Conservation (phyloP, 1,139 yeast species). For the Blastobotrys arbuscula region DNA sequence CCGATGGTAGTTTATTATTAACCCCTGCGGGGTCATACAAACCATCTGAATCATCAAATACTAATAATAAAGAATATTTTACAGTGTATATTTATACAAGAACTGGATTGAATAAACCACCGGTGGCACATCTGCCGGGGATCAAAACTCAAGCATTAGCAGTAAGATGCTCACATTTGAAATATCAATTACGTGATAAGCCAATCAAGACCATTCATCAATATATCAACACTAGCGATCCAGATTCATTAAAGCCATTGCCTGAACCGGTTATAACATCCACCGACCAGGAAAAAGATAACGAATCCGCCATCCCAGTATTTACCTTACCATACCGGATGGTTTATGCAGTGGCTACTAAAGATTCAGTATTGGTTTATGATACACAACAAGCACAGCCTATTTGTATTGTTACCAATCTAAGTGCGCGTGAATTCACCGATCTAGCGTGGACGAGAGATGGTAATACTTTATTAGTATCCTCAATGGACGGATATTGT, state of each 20-base stretch:
- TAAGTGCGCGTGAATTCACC: conserved; percentile 85
- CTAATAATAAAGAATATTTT: conserved; percentile 33
- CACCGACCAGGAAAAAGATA: not conserved
- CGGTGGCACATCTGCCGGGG: conserved; percentile 74
- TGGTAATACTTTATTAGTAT: conserved; percentile 63
- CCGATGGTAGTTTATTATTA: conserved; percentile 77
- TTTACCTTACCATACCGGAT: conserved; percentile 66
- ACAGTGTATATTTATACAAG: conserved; percentile 76
- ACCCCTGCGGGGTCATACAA: conserved; percentile 78
- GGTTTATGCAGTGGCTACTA: conserved; percentile 90
- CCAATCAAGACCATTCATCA: conserved; percentile 13
- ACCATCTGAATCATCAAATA: conserved; percentile 9
- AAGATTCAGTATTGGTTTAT: conserved; percentile 76
- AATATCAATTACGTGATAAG: conserved; percentile 41
- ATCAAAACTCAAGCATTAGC: conserved; percentile 80
- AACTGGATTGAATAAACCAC: conserved; percentile 58
- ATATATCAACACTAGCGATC: conserved; percentile 7
- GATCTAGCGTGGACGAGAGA: conserved; percentile 80
- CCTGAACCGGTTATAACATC: conserved; percentile 9
- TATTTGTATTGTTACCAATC: conserved; percentile 64
- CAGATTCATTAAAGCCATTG: conserved; percentile 1
- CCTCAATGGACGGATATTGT: conserved; percentile 96
- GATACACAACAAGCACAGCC: conserved; percentile 70
- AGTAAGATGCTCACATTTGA: conserved; percentile 65
- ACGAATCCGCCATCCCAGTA: conserved; percentile 26